Evolutionary conservation across 2,329 filamentous ascomycete genomes (phyloP).

Genomic region (Calcarisporium arbuscula): DNA sequence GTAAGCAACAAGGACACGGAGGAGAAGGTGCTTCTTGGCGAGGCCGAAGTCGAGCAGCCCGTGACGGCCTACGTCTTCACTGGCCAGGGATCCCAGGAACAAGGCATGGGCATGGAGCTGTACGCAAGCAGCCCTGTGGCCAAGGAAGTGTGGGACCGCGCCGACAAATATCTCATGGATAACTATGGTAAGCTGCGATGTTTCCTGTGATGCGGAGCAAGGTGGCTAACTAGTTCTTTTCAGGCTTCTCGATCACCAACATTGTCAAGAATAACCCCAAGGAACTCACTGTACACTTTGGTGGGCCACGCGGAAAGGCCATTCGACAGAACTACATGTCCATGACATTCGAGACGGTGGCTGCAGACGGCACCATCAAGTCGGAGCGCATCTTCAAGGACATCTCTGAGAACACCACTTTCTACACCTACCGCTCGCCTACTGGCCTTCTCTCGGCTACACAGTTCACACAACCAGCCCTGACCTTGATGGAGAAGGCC

Average conservation of each 20-base stretch:
- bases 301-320: constrained; percentile 90
- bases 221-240: not conserved
- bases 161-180: constrained; percentile 96
- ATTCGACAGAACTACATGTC: constrained; percentile 99
- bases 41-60: constrained; percentile 96
- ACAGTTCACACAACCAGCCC: constrained; percentile 94
- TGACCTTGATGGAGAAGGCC: constrained; percentile 99
- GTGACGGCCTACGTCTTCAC: constrained; percentile 97
- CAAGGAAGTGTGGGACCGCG: constrained; percentile 95
- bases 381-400: constrained; percentile 99
- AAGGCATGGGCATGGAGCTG: constrained; percentile 99
- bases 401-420: constrained; percentile 84
- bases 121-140: constrained; percentile 91
- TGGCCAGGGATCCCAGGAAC: constrained; percentile 95
- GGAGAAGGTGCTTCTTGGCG: constrained; percentile 90
- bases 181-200: constrained; percentile 85
- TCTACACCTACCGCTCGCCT: constrained; percentile 94
- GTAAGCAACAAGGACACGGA: constrained; percentile 92
- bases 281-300: constrained; percentile 97
- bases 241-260: constrained; percentile 92
- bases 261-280: constrained; percentile 99
- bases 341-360: constrained; percentile 99
- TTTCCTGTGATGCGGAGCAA: too few species aligned
- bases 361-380: constrained; percentile 84
- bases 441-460: constrained; percentile 93